A percentile compares a stretch with the other conserved stretches of the same genome.
Conservation (phyloP, 441 rosid genomes). For the Viola pubescens region DNA sequence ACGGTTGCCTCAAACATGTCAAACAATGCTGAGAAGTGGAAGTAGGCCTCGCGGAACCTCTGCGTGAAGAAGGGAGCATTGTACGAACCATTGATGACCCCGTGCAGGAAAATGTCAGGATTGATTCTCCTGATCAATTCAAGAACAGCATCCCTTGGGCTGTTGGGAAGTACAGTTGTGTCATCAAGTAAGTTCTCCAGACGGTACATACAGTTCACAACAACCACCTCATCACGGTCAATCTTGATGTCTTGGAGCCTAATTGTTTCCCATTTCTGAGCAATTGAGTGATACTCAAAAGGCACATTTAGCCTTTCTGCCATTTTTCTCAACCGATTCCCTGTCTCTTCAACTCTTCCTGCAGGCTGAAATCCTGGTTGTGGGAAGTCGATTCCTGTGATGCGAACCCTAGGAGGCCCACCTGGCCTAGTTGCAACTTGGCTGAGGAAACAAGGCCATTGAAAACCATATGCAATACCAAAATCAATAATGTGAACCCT, state of each 20-base stretch:
- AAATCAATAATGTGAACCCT: constrained; percentile 78
- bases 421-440: constrained; percentile 42
- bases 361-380: constrained; percentile 84
- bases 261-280: constrained; percentile 84
- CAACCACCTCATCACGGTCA: constrained; percentile 42
- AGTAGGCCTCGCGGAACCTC: constrained; percentile 75
- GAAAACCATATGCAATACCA: constrained; percentile 85
- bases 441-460: constrained; percentile 91
- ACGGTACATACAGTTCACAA: constrained; percentile 58
- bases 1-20: constrained; percentile 65
- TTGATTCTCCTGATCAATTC: constrained; percentile 49
- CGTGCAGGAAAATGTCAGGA: constrained; percentile 66
- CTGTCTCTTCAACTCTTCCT: constrained; percentile 77
- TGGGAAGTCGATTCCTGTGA: constrained; percentile 84
- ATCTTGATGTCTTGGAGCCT: constrained; percentile 58
- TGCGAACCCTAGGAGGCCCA: constrained; percentile 70
- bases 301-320: constrained; percentile 70
- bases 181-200: constrained; percentile 71
- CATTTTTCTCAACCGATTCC: constrained; percentile 49
- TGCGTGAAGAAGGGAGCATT: constrained; percentile 78
- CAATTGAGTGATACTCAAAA: constrained; percentile 55
- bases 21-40: constrained; percentile 67
- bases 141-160: constrained; percentile 70
- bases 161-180: constrained; percentile 36
- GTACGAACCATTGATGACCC: constrained; percentile 58